Evolutionary conservation across 2,329 filamentous ascomycete species (phyloP).

Genomic region (Stylonectria norvegica): DNA sequence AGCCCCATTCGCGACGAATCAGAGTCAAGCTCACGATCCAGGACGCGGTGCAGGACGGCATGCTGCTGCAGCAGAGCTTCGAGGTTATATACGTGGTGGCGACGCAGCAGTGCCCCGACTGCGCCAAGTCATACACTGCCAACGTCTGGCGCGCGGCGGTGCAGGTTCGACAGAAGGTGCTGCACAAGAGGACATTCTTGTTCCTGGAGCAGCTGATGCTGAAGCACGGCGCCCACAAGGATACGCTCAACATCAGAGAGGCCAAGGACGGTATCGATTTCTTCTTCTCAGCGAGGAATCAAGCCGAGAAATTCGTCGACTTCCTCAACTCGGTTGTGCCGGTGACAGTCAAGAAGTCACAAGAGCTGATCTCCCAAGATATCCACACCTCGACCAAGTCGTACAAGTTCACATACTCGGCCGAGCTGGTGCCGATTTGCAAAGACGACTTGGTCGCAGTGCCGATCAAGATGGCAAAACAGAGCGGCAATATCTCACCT

Average conservation of each 20-base stretch:
- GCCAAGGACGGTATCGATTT: conserved; percentile 95
- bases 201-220: conserved; percentile 90
- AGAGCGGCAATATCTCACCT: conserved; percentile 82
- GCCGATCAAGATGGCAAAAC: conserved; percentile 83
- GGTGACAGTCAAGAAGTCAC: conserved; percentile 67
- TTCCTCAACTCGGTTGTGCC: conserved; percentile 82
- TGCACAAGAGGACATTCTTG: conserved; percentile 77
- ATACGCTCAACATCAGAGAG: conserved; percentile 98
- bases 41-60: conserved; percentile 58
- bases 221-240: conserved; percentile 85
- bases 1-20: conserved; percentile 88
- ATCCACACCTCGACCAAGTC: conserved; percentile 85
- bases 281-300: conserved; percentile 84
- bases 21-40: conserved; percentile 97
- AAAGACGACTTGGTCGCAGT: conserved; percentile 96
- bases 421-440: conserved; percentile 89
- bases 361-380: conserved; percentile 91
- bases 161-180: conserved; percentile 94
- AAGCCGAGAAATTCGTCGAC: conserved; percentile 89
- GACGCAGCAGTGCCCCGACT: conserved; percentile 92
- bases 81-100: conserved; percentile 91
- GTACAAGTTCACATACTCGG: conserved; percentile 92
- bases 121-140: conserved; percentile 91
- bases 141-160: conserved; percentile 94
- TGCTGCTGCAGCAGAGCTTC: conserved; percentile 84